A percentile compares a stretch with the other conserved stretches of the same genome.
These are phyloP conservation scores for Avena eriantha DNA, from an alignment of 176 grass and related monocot genomes.

Conservation along the genomic window DNA sequence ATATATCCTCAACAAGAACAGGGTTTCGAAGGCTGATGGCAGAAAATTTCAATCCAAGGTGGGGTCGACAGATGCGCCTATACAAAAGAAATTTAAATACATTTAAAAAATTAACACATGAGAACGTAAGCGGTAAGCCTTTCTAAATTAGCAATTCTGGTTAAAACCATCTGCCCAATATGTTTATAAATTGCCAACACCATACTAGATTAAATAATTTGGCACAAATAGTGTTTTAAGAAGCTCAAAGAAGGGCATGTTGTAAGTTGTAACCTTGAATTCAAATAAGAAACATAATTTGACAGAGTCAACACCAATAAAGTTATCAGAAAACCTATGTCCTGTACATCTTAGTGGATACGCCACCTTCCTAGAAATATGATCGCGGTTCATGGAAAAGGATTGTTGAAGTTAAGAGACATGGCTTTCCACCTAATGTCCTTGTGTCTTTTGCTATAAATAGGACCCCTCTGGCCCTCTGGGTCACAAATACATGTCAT, in stretches of 20 bases:
- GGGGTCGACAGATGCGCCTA: slow-evolving; percentile 28
- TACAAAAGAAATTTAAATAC: not conserved
- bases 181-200: not conserved
- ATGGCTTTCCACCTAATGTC: not conserved
- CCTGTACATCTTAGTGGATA: not conserved
- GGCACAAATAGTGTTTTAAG: not conserved
- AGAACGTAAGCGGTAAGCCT: not conserved
- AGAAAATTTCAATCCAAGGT: slow-evolving; percentile 28
- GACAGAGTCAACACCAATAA: not conserved
- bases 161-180: not conserved
- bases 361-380: not conserved
- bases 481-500: not conserved
- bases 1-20: slow-evolving; percentile 17
- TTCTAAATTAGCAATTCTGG: not conserved
- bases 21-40: slow-evolving; percentile 1
- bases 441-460: not conserved
- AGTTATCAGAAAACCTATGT: not conserved
- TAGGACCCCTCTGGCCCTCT: not conserved
- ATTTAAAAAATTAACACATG: not conserved
- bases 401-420: not conserved
- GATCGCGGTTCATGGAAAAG: not conserved
- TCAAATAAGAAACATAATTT: not conserved
- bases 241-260: not conserved
- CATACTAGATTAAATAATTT: slow-evolving; percentile 5
- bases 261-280: not conserved